Evolutionary conservation across 2,329 filamentous ascomycete species (phyloP).

Genomic region (Phialocephala subalpina): DNA sequence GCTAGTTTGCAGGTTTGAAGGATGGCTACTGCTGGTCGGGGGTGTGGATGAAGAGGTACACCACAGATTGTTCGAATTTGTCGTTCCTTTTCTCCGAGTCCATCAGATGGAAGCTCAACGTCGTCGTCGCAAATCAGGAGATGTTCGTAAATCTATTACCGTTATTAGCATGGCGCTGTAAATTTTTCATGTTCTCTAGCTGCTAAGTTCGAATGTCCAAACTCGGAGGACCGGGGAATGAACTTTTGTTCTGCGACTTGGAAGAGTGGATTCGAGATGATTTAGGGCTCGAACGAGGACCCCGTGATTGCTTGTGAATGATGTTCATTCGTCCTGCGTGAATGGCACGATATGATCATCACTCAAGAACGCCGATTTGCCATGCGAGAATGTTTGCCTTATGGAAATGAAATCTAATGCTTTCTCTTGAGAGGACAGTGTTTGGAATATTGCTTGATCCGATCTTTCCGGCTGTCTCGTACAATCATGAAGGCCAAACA

Average conservation of each 20-base stretch:
- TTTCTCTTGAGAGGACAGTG: no score
- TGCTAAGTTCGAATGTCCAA: background rate
- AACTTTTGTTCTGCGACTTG: background rate
- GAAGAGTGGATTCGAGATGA: no score
- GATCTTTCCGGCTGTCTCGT: background rate
- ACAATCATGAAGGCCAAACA: background rate
- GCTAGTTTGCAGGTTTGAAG: slow-evolving; percentile 44
- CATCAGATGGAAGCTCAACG: slow-evolving; percentile 19
- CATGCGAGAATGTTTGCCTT: no score
- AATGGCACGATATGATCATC: no score
- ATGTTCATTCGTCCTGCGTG: no score
- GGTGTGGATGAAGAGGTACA: slow-evolving; percentile 2
- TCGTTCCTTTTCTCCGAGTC: background rate
- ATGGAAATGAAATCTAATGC: no score
- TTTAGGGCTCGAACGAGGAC: no score
- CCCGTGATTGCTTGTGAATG: no score
- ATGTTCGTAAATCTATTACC: slow-evolving; percentile 27
- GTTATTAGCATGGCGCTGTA: background rate
- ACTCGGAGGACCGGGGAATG: background rate
- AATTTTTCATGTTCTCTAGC: background rate
- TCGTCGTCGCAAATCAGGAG: slow-evolving; percentile 33
- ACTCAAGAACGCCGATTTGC: no score
- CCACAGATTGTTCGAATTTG: background rate
- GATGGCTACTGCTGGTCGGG: slow-evolving; percentile 38
- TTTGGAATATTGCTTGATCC: no score